Conservation (phyloP, 306 rosid species). For the Erythrophleum fordii region DNA sequence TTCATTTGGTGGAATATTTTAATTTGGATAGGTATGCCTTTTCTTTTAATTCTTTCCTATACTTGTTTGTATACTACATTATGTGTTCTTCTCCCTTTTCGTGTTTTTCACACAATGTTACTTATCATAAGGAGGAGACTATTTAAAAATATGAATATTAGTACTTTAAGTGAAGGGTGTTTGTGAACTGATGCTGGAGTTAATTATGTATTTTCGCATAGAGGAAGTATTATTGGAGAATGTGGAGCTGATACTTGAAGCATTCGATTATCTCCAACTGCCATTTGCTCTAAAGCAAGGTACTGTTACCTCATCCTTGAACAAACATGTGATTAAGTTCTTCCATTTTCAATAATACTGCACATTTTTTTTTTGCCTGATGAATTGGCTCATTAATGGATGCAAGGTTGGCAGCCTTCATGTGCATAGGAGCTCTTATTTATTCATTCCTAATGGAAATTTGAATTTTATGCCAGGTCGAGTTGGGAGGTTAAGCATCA, state of each 20-base stretch:
- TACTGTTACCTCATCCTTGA: constrained; percentile 37
- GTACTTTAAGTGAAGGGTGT: constrained; percentile 27
- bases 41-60: constrained; percentile 2
- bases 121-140: constrained; percentile 8
- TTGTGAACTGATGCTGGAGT: constrained; percentile 36
- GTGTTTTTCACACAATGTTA: neutral
- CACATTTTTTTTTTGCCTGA: constrained; percentile 18
- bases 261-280: constrained; percentile 92
- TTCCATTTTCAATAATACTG: constrained; percentile 6
- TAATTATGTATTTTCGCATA: constrained; percentile 39
- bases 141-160: constrained; percentile 12
- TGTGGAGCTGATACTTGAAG: constrained; percentile 93
- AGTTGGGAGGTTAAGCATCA: constrained; percentile 92
- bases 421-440: constrained; percentile 28
- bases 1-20: neutral
- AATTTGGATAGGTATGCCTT: constrained; percentile 11
- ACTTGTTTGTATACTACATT: neutral
- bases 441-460: constrained; percentile 25
- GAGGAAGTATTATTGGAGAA: constrained; percentile 92
- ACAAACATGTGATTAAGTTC: neutral
- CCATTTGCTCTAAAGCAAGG: constrained; percentile 95
- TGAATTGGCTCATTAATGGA: constrained; percentile 27
- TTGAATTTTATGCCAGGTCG: constrained; percentile 62
- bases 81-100: neutral
- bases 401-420: constrained; percentile 24